Evolutionary conservation across 495 filamentous ascomycete genomes (phyloP), one percentile per base, ranked within the genome.

Genomic region (Ramalina peruviana): DNA sequence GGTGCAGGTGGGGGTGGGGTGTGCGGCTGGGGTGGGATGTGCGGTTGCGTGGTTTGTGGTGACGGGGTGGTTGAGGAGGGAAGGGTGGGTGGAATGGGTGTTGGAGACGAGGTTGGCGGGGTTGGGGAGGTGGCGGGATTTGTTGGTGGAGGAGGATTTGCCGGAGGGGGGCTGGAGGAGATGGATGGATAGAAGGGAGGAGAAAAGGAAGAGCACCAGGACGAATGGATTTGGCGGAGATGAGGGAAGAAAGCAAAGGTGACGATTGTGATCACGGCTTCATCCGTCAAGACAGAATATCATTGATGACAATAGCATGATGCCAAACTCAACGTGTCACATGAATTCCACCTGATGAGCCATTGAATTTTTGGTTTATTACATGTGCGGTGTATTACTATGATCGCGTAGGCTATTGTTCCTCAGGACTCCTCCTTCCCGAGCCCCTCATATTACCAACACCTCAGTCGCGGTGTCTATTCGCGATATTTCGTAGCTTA

Each of bases 101-200:
- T 59, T 94, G 48, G 84, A 93, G 11, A 62, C 73, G 33, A 72
- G 75, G n/a, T 52, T 81, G n/a, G 74, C 78, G 4, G 70, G 76
- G 58, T 70, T 81, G 58, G 65, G 86, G 26, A 67, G 89, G 51
- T 60, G 92, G 21, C 71, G 92, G 47, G 92, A 98, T 68, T 66
- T 97, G 54, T 80, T 94, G 25, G 74, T 95, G 20, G 81, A 82
- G 69, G 89, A 96, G 66, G 93, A 97, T 65, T 62, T 95, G 55
- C 81, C 81, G 17, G 87, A 94, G 66, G 81, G 88, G 40, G 92
- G 92, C 21, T 97, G 92, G 92, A 85, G 84, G 65, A 81, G 83
- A 62, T 97, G 88, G 89, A 80, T 88, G 67, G 69, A 68, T 40
- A 73, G 68, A 63, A 70, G 60, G 52, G 59, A 59, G 46, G 50